Conservation (phyloP, 192 early-diverging fungal genomes). For the Tieghemiomyces parasiticus region DNA sequence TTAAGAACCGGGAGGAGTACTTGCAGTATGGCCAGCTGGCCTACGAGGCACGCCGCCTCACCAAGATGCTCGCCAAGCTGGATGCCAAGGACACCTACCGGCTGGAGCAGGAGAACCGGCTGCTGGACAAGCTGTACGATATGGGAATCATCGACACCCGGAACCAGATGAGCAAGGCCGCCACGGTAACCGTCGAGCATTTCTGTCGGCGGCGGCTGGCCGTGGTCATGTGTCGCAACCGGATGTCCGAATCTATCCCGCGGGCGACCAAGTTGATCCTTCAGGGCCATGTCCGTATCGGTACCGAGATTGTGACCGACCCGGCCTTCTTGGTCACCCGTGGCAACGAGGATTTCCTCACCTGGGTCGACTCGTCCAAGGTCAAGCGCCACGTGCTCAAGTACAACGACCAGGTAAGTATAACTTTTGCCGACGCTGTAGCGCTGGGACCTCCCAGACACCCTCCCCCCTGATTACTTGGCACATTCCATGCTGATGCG, state of each 20-base stretch:
- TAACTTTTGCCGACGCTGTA: neutral
- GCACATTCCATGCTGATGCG: neutral
- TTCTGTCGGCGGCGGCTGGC: constrained; percentile 80
- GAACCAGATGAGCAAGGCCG: constrained; percentile 57
- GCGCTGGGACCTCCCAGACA: neutral
- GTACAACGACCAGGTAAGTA: constrained; percentile 65
- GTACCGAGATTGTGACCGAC: constrained; percentile 79
- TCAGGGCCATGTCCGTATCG: constrained; percentile 90
- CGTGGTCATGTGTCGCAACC: constrained; percentile 84
- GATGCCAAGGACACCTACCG: constrained; percentile 77
- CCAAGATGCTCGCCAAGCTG: constrained; percentile 68
- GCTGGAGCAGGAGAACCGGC: constrained; percentile 46
- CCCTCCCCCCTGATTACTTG: neutral
- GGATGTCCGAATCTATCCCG: constrained; percentile 89
- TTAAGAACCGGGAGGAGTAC: constrained; percentile 70
- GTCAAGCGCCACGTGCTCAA: constrained; percentile 95
- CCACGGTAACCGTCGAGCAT: constrained; percentile 70
- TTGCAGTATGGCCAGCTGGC: constrained; percentile 66
- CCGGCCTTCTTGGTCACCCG: constrained; percentile 75
- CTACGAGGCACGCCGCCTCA: constrained; percentile 65
- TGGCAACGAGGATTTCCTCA: constrained; percentile 92
- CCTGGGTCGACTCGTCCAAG: constrained; percentile 95
- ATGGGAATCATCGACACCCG: constrained; percentile 73
- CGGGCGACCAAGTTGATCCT: constrained; percentile 82
- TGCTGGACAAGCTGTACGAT: constrained; percentile 73